Conservation (phyloP, 805 yeast genomes). For the Phaffomyces antillensis region DNA sequence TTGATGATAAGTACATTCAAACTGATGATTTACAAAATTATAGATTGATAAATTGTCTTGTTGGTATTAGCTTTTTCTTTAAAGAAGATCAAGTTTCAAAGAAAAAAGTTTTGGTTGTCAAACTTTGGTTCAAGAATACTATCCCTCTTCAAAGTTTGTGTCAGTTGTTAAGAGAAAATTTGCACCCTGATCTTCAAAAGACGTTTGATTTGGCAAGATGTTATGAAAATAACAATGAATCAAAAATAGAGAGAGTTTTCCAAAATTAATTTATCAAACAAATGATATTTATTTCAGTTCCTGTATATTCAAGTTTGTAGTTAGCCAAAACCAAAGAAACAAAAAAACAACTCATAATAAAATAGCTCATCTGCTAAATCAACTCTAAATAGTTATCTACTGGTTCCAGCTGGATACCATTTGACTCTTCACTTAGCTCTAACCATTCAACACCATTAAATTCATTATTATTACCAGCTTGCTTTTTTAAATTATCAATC, state of each 20-base stretch:
- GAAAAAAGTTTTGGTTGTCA: neutral
- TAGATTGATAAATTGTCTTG: conserved; percentile 1
- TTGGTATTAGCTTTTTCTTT: conserved; percentile 5
- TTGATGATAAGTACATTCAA: conserved; percentile 5
- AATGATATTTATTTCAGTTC: too few relatives aligned
- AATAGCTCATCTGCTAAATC: neutral
- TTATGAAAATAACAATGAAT: neutral
- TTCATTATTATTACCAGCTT: conserved; percentile 21
- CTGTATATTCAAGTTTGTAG: too few relatives aligned
- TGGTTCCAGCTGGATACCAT: conserved; percentile 49
- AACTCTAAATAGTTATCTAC: conserved; percentile 20
- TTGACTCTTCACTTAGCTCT: conserved; percentile 52
- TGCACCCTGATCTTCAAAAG: neutral
- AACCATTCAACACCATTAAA: conserved; percentile 59
- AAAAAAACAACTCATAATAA: neutral
- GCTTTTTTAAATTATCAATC: conserved; percentile 26
- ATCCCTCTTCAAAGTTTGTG: neutral
- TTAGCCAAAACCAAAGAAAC: too few relatives aligned
- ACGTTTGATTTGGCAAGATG: neutral
- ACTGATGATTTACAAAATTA: conserved; percentile 4
- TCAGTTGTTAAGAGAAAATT: neutral
- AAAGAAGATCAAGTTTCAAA: neutral
- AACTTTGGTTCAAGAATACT: neutral
- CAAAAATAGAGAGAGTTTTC: neutral
- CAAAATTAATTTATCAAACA: too few relatives aligned